Conservation (phyloP, 2,329 filamentous ascomycete species). For the Verticillium zaregamsianum region DNA sequence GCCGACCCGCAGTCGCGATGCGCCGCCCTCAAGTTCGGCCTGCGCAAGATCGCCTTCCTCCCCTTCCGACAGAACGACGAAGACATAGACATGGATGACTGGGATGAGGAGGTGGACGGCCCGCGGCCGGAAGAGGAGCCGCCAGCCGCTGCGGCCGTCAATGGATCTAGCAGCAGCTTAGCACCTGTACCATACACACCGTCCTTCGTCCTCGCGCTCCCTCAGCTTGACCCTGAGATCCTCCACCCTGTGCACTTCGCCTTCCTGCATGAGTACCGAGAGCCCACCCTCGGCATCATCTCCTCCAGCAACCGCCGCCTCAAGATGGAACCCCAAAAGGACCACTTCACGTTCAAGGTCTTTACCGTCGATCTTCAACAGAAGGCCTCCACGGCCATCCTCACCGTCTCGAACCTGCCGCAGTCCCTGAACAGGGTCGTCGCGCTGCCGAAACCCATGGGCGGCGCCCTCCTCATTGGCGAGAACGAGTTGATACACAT, state of each 20-base stretch:
- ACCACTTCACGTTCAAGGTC: constrained; percentile 85
- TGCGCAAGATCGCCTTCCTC: constrained; percentile 84
- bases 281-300: constrained; percentile 93
- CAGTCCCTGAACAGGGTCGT: constrained; percentile 83
- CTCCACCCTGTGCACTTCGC: constrained; percentile 87
- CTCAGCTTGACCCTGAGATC: constrained; percentile 80
- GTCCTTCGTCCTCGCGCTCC: constrained; percentile 90
- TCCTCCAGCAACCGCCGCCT: constrained; percentile 73
- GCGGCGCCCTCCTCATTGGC: constrained; percentile 82
- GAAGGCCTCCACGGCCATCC: constrained; percentile 84
- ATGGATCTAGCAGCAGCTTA: constrained; percentile 31
- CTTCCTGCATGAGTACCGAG: constrained; percentile 94
- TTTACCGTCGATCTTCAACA: constrained; percentile 94
- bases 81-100: constrained; percentile 88
- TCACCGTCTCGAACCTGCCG: constrained; percentile 80
- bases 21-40: constrained; percentile 88
- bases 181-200: constrained; percentile 71
- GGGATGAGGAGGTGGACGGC: constrained; percentile 77
- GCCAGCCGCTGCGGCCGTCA: constrained; percentile 21
- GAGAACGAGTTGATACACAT: constrained; percentile 91
- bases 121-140: constrained; percentile 50
- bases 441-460: constrained; percentile 78
- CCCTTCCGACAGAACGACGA: constrained; percentile 85
- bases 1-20: constrained; percentile 91
- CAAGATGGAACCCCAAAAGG: constrained; percentile 75